Evolutionary conservation across 108 stramenopile genomes (phyloP).

Genomic region (Skeletonema tropicum): DNA sequence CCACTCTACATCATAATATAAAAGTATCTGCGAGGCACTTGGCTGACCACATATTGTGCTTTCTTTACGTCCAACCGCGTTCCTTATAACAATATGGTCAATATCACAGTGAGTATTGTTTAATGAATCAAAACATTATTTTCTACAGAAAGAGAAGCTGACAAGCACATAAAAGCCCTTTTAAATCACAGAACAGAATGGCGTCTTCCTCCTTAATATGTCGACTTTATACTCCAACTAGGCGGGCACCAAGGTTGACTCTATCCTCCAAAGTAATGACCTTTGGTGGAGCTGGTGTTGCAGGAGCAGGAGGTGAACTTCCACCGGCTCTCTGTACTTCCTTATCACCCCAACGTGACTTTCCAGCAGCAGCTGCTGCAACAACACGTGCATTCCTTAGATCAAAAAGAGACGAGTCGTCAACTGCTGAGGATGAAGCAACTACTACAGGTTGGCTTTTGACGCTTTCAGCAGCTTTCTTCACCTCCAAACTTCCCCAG

Average conservation of each 20-base stretch:
- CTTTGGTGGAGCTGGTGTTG: conserved; percentile 6
- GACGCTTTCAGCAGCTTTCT: conserved; percentile 8
- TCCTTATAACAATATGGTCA: too few species aligned
- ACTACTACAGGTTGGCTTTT: conserved; percentile 15
- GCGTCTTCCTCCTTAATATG: neutral
- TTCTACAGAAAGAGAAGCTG: neutral
- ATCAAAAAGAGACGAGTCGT: neutral
- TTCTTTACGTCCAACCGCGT: too few species aligned
- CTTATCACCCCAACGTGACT: conserved; percentile 78
- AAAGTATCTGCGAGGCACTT: too few species aligned
- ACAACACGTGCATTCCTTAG: conserved; percentile 62
- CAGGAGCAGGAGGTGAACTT: conserved; percentile 6
- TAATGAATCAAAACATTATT: conserved; percentile 3
- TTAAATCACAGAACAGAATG: neutral
- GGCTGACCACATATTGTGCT: too few species aligned
- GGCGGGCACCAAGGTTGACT: conserved; percentile 45
- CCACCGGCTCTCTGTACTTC: conserved; percentile 45
- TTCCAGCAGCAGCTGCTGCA: conserved; percentile 69
- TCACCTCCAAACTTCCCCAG: conserved; percentile 47
- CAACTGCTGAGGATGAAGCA: neutral
- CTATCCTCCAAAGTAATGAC: conserved; percentile 46
- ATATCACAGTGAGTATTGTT: neutral
- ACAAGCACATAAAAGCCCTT: neutral
- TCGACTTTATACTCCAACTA: conserved; percentile 13
- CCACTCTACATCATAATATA: too few species aligned